Evolutionary conservation across 129 eudicot species (phyloP).

Genomic region (Helianthus tuberosus): DNA sequence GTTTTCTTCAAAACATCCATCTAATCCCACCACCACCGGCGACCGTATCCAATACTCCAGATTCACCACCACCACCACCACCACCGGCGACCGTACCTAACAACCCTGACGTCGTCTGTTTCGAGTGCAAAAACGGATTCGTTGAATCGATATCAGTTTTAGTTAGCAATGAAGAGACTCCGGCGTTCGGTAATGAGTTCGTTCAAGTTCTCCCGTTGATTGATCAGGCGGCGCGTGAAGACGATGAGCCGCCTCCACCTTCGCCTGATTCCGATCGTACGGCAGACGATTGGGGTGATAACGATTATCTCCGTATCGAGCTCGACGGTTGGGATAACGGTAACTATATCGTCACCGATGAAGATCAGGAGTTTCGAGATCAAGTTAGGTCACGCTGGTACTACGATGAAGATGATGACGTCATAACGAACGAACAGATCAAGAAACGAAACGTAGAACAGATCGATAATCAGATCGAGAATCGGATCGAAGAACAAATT

Average conservation of each 20-base stretch:
- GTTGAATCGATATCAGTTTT: conserved; percentile 55
- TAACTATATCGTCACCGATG: neutral
- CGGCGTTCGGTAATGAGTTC: too few relatives aligned
- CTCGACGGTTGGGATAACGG: conserved; percentile 63
- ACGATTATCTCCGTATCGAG: conserved; percentile 65
- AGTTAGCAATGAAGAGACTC: conserved; percentile 36
- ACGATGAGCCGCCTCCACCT: conserved; percentile 71
- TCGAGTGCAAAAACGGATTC: conserved; percentile 79
- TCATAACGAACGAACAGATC: neutral
- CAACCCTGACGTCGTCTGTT: conserved; percentile 59
- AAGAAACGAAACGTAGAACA: too few relatives aligned
- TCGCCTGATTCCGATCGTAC: conserved; percentile 45
- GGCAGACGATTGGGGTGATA: too few relatives aligned
- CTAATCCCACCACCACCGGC: too few relatives aligned
- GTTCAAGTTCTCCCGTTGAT: conserved; percentile 71
- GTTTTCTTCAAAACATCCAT: too few relatives aligned
- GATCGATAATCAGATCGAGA: too few relatives aligned
- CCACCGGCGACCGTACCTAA: conserved; percentile 49
- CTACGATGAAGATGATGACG: conserved; percentile 29
- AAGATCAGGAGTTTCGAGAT: neutral
- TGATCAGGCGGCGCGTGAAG: conserved; percentile 73
- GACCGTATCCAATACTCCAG: too few relatives aligned
- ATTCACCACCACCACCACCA: too few relatives aligned
- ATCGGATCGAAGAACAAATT: too few relatives aligned
- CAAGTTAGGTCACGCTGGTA: neutral